Percentiles rank a stretch among this genome's conserved stretches.
These are phyloP conservation scores for Discostella stelligeroides DNA, from an alignment of 108 stramenopile species.

Conservation along the genomic window DNA sequence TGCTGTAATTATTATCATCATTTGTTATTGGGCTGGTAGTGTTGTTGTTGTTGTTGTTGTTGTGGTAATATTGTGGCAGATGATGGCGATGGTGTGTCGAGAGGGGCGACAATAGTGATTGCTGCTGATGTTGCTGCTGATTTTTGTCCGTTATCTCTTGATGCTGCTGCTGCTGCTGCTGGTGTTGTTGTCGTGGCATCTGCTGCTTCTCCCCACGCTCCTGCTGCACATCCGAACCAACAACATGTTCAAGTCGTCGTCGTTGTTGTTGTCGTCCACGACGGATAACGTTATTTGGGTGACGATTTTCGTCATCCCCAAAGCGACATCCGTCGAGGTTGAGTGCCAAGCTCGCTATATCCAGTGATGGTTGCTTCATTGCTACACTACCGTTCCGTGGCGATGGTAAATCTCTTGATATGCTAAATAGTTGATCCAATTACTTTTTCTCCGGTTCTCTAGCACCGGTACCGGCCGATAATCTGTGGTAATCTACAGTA, in stretches of 20 bases:
- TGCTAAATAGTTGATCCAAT: too few relatives aligned
- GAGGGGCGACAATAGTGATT: background rate
- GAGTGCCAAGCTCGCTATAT: slow-evolving; percentile 22
- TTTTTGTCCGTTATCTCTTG: too few relatives aligned
- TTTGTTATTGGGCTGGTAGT: background rate
- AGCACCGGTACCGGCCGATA: too few relatives aligned
- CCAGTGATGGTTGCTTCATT: background rate
- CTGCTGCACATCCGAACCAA: too few relatives aligned
- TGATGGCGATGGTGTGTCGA: slow-evolving; percentile 18
- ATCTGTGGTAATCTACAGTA: too few relatives aligned
- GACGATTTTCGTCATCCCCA: slow-evolving; percentile 17
- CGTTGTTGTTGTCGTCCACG: background rate
- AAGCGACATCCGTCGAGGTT: slow-evolving; percentile 49
- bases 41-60: too few relatives aligned
- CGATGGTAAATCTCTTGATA: background rate
- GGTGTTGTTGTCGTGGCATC: background rate
- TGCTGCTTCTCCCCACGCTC: background rate
- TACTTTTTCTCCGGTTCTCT: too few relatives aligned
- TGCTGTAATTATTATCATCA: background rate
- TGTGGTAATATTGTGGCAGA: slow-evolving; percentile 10
- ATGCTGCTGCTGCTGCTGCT: too few relatives aligned
- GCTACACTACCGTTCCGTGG: background rate
- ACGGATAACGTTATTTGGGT: background rate
- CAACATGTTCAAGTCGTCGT: background rate
- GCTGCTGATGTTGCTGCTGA: background rate